These are phyloP conservation scores for Trichosanthes truncata DNA, from an alignment of 306 rosid genomes.

Conservation along the genomic window DNA sequence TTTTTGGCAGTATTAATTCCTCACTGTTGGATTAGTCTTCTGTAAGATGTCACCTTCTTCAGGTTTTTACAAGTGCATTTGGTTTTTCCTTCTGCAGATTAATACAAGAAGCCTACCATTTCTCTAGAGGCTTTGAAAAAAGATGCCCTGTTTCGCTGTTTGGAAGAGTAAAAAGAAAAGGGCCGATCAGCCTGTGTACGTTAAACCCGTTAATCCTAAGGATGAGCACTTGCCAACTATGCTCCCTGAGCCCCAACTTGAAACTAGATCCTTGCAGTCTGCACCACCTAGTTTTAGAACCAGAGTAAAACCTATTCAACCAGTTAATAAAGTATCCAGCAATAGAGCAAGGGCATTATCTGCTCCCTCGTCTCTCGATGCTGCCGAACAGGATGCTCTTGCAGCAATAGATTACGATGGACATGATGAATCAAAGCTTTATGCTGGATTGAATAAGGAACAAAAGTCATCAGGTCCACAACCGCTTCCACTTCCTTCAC, in stretches of 20 bases:
- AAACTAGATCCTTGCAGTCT: slow-evolving; percentile 66
- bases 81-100: slow-evolving; percentile 33
- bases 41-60: neutral
- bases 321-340: slow-evolving; percentile 29
- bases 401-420: slow-evolving; percentile 57
- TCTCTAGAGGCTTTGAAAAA: slow-evolving; percentile 15
- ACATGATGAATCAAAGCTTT: slow-evolving; percentile 51
- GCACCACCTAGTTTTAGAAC: slow-evolving; percentile 96
- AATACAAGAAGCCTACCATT: slow-evolving; percentile 12
- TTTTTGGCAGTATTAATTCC: neutral
- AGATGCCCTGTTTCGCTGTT: slow-evolving; percentile 87
- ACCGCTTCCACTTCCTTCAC: slow-evolving; percentile 96
- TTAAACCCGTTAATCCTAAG: slow-evolving; percentile 36
- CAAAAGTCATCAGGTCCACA: slow-evolving; percentile 55
- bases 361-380: slow-evolving; percentile 91
- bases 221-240: slow-evolving; percentile 38
- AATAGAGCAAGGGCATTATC: slow-evolving; percentile 68
- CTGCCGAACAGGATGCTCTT: slow-evolving; percentile 75
- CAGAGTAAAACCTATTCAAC: slow-evolving; percentile 70
- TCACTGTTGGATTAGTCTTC: neutral
- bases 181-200: slow-evolving; percentile 33
- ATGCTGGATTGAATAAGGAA: slow-evolving; percentile 48
- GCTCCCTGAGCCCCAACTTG: slow-evolving; percentile 68
- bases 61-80: neutral
- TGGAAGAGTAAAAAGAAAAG: slow-evolving; percentile 84